Evolutionary conservation across 129 eudicot genomes (phyloP).

Genomic region (Deinandra increscens): DNA sequence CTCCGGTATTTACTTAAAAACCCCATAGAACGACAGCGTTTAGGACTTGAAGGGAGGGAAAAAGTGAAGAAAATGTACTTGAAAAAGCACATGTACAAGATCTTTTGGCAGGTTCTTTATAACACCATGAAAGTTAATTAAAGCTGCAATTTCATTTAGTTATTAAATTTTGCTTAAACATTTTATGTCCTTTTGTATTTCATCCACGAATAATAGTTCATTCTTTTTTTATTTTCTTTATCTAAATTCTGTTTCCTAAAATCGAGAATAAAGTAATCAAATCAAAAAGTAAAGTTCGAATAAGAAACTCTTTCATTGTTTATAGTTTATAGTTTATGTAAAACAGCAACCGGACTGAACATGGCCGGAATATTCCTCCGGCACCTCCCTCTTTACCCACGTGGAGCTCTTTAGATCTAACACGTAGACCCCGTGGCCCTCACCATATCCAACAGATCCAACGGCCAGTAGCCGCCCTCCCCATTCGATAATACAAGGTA

Average conservation of each 20-base stretch:
- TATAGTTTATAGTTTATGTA: not conserved
- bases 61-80: slow-evolving; percentile 78
- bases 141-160: not conserved
- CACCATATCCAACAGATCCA: slow-evolving; percentile 51
- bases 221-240: not conserved
- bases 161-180: too few relatives aligned
- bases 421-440: slow-evolving; percentile 39
- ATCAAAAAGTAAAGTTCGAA: not conserved
- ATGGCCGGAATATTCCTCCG: slow-evolving; percentile 54
- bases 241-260: too few relatives aligned
- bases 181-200: slow-evolving; percentile 11
- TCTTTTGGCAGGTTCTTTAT: slow-evolving; percentile 67
- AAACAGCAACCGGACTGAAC: slow-evolving; percentile 77
- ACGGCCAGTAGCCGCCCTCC: slow-evolving; percentile 53
- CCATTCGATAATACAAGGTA: slow-evolving; percentile 49
- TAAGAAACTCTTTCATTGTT: slow-evolving; percentile 5
- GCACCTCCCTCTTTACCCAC: slow-evolving; percentile 52
- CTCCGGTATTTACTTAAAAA: slow-evolving; percentile 63
- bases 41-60: slow-evolving; percentile 72
- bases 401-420: slow-evolving; percentile 43
- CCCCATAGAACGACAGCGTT: slow-evolving; percentile 59
- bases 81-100: slow-evolving; percentile 91
- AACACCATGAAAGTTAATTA: slow-evolving; percentile 74
- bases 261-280: not conserved
- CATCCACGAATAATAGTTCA: not conserved